A percentile compares a stretch with the other conserved stretches of the same genome.
Evolutionary conservation across 2,329 filamentous ascomycete species (phyloP).

Genomic region (Claviceps spartinae): DNA sequence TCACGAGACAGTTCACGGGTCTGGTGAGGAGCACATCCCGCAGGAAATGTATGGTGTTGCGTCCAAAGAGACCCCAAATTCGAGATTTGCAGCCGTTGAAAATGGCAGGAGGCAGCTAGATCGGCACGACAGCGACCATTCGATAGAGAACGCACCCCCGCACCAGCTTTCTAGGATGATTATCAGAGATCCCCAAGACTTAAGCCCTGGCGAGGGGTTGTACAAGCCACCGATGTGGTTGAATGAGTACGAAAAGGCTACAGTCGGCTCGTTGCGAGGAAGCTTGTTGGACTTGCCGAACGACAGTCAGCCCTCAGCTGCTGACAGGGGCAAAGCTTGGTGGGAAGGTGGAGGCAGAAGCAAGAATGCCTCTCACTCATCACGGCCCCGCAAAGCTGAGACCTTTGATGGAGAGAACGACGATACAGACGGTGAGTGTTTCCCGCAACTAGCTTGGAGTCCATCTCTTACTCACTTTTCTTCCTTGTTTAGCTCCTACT

Average conservation of each 20-base stretch:
- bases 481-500: constrained; percentile 34
- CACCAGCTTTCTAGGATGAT: constrained; percentile 27
- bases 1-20: constrained; percentile 13
- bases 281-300: constrained; percentile 44
- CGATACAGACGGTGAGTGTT: constrained; percentile 39
- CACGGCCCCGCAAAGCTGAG: constrained; percentile 41
- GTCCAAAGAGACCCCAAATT: background rate
- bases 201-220: constrained; percentile 36
- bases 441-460: background rate
- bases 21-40: constrained; percentile 16
- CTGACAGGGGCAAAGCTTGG: constrained; percentile 51
- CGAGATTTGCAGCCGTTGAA: constrained; percentile 8
- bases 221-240: constrained; percentile 49
- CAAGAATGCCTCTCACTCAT: constrained; percentile 31
- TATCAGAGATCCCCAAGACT: constrained; percentile 27
- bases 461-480: background rate
- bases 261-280: constrained; percentile 45
- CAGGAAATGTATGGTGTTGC: constrained; percentile 11
- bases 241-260: constrained; percentile 60
- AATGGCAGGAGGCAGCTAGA: constrained; percentile 12
- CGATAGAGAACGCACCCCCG: constrained; percentile 18
- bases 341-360: constrained; percentile 52
- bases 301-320: constrained; percentile 19
- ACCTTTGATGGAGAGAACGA: constrained; percentile 57
- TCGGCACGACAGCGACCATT: constrained; percentile 18